Percentiles rank a stretch among this genome's conserved stretches.
Evolutionary conservation across 2,329 filamentous ascomycete species (phyloP).

Genomic region (Calonectria pteridis): DNA sequence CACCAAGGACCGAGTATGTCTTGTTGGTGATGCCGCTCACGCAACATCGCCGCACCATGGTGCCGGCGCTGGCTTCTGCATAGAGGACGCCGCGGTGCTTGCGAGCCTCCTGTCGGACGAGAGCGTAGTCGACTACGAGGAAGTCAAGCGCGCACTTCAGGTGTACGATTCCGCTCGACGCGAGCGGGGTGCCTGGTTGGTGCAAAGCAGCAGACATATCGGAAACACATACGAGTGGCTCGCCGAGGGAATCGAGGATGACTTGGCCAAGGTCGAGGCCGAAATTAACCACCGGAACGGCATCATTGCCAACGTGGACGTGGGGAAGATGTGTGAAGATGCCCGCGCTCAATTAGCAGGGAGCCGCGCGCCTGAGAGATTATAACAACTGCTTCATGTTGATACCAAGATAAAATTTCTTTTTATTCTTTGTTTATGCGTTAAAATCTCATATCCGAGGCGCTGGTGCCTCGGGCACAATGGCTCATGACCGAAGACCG

Average conservation of each 20-base stretch:
- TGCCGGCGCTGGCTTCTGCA: slow-evolving; percentile 20
- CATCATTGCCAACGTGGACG: slow-evolving; percentile 21
- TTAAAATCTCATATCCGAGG: background rate
- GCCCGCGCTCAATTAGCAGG: slow-evolving; percentile 4
- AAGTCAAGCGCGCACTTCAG: slow-evolving; percentile 1
- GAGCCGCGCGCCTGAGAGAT: background rate
- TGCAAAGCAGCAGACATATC: slow-evolving; percentile 22
- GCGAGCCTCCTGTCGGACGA: slow-evolving; percentile 6
- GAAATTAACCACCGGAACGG: slow-evolving; percentile 23
- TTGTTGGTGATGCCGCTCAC: slow-evolving; percentile 25
- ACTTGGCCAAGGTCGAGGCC: slow-evolving; percentile 15
- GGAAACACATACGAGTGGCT: slow-evolving; percentile 26
- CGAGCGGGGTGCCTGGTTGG: slow-evolving; percentile 15
- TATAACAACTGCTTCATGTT: background rate
- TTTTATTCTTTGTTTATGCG: background rate
- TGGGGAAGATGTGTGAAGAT: slow-evolving; percentile 14
- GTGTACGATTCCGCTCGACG: slow-evolving; percentile 15
- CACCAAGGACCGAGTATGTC: slow-evolving; percentile 8
- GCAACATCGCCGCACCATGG: slow-evolving; percentile 26
- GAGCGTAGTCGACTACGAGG: background rate
- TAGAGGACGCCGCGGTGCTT: slow-evolving; percentile 25
- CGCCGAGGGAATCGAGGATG: slow-evolving; percentile 8
- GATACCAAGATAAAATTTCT: too few species aligned
- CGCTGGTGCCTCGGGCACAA: background rate
- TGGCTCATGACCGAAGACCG: too few species aligned